Percentiles rank a stretch among this genome's conserved stretches.
Evolutionary conservation across 1,284 basidiomycete genomes (phyloP).

Genomic region (Ustilago crameri): DNA sequence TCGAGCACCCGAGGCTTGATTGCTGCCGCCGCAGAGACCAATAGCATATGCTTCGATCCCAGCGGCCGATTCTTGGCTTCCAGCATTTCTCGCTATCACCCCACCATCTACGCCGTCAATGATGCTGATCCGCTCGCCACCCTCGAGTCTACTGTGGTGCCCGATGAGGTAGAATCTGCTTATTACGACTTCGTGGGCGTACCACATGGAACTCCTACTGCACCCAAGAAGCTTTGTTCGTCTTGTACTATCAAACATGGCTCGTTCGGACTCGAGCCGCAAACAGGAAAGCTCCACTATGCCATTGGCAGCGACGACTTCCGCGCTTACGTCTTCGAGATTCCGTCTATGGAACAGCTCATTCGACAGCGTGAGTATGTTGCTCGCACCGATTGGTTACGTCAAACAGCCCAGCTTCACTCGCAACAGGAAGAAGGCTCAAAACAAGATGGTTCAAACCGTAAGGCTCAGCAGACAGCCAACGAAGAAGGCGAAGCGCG

Average conservation of each 20-base stretch:
- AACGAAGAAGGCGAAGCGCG: not conserved
- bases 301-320: constrained; percentile 44
- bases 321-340: constrained; percentile 35
- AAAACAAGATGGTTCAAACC: not conserved
- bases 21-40: constrained; percentile 35
- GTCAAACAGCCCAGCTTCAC: constrained; percentile 14
- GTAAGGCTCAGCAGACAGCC: not conserved
- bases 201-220: constrained; percentile 6
- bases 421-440: not conserved
- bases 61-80: constrained; percentile 30
- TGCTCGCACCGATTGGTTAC: constrained; percentile 14
- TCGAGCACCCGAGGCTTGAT: constrained; percentile 22
- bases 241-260: constrained; percentile 44
- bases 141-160: constrained; percentile 17
- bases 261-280: constrained; percentile 31
- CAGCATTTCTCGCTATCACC: constrained; percentile 38
- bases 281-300: constrained; percentile 28
- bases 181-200: not conserved
- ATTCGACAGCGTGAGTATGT: constrained; percentile 18
- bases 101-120: constrained; percentile 37
- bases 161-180: not conserved
- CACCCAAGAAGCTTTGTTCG: constrained; percentile 28
- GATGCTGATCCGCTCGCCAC: constrained; percentile 32
- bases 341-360: constrained; percentile 22
- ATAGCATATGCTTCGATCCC: constrained; percentile 40